Conservation (phyloP, 1,139 yeast genomes). For the Yamadazyma epiphylla region DNA sequence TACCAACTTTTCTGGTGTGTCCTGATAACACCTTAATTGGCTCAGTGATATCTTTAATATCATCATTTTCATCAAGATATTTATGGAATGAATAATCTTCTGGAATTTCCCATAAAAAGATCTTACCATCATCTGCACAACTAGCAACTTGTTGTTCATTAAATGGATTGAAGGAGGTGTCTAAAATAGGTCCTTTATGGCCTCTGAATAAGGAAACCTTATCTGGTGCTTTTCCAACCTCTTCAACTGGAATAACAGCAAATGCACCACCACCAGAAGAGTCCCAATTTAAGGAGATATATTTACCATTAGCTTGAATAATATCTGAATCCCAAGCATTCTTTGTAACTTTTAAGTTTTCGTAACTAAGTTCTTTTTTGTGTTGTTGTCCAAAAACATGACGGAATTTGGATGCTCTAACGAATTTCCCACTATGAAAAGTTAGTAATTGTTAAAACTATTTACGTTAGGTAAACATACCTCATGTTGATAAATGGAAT, state of each 20-base stretch:
- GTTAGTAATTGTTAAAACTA: too few species aligned
- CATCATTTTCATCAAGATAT: slow-evolving; percentile 57
- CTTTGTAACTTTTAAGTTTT: slow-evolving; percentile 77
- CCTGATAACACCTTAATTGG: slow-evolving; percentile 74
- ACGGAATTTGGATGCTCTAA: slow-evolving; percentile 93
- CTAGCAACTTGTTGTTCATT: slow-evolving; percentile 73
- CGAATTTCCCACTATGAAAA: slow-evolving; percentile 74
- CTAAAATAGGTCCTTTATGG: slow-evolving; percentile 91
- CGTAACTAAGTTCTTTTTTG: slow-evolving; percentile 85
- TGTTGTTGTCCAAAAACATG: slow-evolving; percentile 93
- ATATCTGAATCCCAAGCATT: slow-evolving; percentile 97
- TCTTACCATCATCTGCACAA: slow-evolving; percentile 88
- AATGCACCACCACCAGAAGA: slow-evolving; percentile 97
- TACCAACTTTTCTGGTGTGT: slow-evolving; percentile 95
- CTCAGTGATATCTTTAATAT: slow-evolving; percentile 58
- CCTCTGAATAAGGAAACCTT: slow-evolving; percentile 91
- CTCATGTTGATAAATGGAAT: neutral
- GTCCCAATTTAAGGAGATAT: slow-evolving; percentile 85
- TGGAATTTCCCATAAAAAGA: slow-evolving; percentile 86
- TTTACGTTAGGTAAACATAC: slow-evolving; percentile 1
- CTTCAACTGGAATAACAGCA: slow-evolving; percentile 82
- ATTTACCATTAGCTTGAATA: slow-evolving; percentile 75
- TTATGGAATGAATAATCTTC: slow-evolving; percentile 67
- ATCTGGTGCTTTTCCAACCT: slow-evolving; percentile 94
- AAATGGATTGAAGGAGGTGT: slow-evolving; percentile 92